Base-by-base conservation (phyloP, 148 eudicot species). In the Rhododendron mucronatum region DNA sequence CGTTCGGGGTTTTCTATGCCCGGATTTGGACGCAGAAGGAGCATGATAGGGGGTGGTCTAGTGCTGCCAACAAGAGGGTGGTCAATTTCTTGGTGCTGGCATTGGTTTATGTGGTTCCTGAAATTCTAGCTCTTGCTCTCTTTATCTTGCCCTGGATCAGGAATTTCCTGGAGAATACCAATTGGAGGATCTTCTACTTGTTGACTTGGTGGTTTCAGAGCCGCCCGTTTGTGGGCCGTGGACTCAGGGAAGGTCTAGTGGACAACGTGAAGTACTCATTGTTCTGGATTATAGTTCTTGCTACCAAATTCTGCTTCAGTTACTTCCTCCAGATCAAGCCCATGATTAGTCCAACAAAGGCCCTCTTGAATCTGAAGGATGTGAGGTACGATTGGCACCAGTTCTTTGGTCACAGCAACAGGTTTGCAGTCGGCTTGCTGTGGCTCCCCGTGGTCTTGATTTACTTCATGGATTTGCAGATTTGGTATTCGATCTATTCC, bases 191-290 rank as follows among this genome's bases (percentile, higher is more conserved):
- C 77, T 95, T 95, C 82, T 95, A 96, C 88, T 26, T 92, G 91
- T 71, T 96, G 61, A 88, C 98, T 2, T 96, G 99, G 99, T 96
- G 99, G 99, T 96, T 94, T 83, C 99, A 96, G 88, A 93, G 91
- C 74, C 90, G 96, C 63, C 89, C 85, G 59, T 96, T 95, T 85
- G 98, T 96, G 81, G 99, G 98, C 9, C 94, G 98, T 85, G 98
- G 98, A 37, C 91, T 96, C 26, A 91, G 97, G 81, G 98, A 96
- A 91, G 98, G 99, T 78, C 92, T 96, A 23, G 84, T 92, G 35
- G 98, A 96, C 89, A 96, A 93, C 78, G 78, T 96, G 11, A 96
- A 92, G 90, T 96, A 96, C 85, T 71, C 91, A 41, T 81, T 94
- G 53, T 96, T 96, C 89, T 96, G 99, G 99, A 84, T 95, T 23